Base-by-base conservation (phyloP, 106 monocot species). In the Allium fistulosum region DNA sequence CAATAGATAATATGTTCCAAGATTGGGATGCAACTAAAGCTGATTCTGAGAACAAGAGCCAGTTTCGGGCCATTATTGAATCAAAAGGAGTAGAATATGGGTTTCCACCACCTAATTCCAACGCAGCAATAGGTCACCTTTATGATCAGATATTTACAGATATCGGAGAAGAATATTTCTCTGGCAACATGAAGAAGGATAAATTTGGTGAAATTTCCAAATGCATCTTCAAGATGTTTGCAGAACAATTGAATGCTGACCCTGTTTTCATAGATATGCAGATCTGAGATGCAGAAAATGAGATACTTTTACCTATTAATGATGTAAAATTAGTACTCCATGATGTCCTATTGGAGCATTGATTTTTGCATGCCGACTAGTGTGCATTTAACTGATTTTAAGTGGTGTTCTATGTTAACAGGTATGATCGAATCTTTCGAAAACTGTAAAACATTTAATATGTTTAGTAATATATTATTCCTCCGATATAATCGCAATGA, bases 111-210 rank as follows among this genome's bases (percentile, higher is more conserved):
- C 58, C 64, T n/a, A 51, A 76, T 26, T 72, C 81, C 16, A 75
- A 59, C 72, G 78, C 78, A 78, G 78, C 71, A 57, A 49, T 72
- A 66, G 46, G 10, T 37, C 61, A 70, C 78, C 67, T 85, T 48
- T 85, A 78, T 60, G 69, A 85, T 61, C 81, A 75, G 59, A 71
- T 84, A 49, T 77, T 80, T 57, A 61, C 63, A 27, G 49, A 68
- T 48, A 48, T 72, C 52, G 26, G 22, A 47, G 26, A 72, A 22
- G 75, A 78, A 45, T 52, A 64, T n/a, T 16, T 49, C 17, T 18
- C 71, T 63, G 69, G 65, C 16, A 47, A 72, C 10, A 53, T 81
- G 22, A 28, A 52, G 5, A 72, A 8, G 45, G 75, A 67, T 59
- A 52, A 71, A 58, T 85, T 85, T 68, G 69, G 52, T 28, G 72